Evolutionary conservation across 2,329 filamentous ascomycete genomes (phyloP), one percentile per base, ranked within the genome.

Genomic region (Aspergillus uvarum): DNA sequence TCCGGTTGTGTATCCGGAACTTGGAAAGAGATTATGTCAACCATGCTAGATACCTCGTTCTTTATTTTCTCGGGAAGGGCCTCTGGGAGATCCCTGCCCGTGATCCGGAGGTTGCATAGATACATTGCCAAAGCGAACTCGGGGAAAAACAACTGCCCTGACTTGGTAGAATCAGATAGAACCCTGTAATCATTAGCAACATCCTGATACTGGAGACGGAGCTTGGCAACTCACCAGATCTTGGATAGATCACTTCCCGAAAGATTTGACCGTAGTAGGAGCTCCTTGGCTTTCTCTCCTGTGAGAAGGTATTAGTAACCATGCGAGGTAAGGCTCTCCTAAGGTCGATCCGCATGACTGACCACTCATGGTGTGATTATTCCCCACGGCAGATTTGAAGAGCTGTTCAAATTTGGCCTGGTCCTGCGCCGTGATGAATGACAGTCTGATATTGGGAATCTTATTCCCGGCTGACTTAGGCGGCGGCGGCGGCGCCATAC

Each of bases 111-210:
- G 72, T 98, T 99, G 82, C 95, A 99, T 32, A 99, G 86, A 70
- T 99, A 99, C 95, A 99, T 98, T 63, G 95, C 91, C 59, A 99
- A 82, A 7, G 95, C 95, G 67, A 99, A 99, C 77, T 99, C 95
- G 47, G 95, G 95, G 73, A 99, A 99, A 72, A 97, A 89, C 32
- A 99, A 85, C 76, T 97, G 93, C 50, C 95, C 95, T 14, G 94
- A 95, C 75, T 96, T 94, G 51, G 95, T 99, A 10, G 95, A 97
- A 77, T 99, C 95, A 51, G 92, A 91, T 22, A 99, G 81, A 21
- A 92, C 92, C 92, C 90, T 94, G 66, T 38, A 14, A 51, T 14
- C 14, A 59, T 58, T 48, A 63, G 54, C 53, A 54, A n/a, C 47
- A 29, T 12, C 38, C 19, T 50, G 24, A 24, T n/a, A 48, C 47